Conservation (phyloP, 345 rosid genomes). For the Geranium brycei region DNA sequence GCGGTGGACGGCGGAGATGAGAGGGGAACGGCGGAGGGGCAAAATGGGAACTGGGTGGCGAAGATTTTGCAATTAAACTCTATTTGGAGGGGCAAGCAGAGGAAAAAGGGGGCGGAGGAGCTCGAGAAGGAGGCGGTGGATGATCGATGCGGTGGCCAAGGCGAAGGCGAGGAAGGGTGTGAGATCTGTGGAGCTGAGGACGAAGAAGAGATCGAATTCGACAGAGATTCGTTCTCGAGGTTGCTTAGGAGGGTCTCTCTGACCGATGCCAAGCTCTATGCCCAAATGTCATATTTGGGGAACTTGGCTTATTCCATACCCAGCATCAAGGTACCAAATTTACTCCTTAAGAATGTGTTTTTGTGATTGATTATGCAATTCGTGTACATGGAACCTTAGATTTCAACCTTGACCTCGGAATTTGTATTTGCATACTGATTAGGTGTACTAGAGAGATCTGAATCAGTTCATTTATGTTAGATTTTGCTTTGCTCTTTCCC, state of each 20-base stretch:
- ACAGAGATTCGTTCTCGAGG: slow-evolving; percentile 53
- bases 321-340: slow-evolving; percentile 41
- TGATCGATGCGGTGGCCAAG: too few relatives aligned
- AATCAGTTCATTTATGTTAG: slow-evolving; percentile 18
- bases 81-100: slow-evolving; percentile 33
- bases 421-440: slow-evolving; percentile 64
- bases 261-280: slow-evolving; percentile 58
- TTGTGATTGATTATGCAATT: slow-evolving; percentile 6
- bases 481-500: slow-evolving; percentile 12
- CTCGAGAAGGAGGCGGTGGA: slow-evolving; percentile 11
- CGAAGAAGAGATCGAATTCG: slow-evolving; percentile 32
- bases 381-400: slow-evolving; percentile 23
- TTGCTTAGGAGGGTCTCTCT: slow-evolving; percentile 51
- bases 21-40: slow-evolving; percentile 17
- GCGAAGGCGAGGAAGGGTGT: slow-evolving; percentile 31
- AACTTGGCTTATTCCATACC: slow-evolving; percentile 70
- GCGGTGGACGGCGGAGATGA: slow-evolving; percentile 15
- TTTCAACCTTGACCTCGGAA: slow-evolving; percentile 22
- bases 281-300: slow-evolving; percentile 69
- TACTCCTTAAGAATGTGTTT: not conserved
- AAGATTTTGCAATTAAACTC: slow-evolving; percentile 76
- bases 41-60: slow-evolving; percentile 66
- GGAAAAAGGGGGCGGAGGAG: slow-evolving; percentile 10
- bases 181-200: slow-evolving; percentile 31
- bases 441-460: slow-evolving; percentile 32